A percentile compares a stretch with the other conserved stretches of the same genome.
Conservation (phyloP, 495 filamentous ascomycete species). For the Penicillium lividum region DNA sequence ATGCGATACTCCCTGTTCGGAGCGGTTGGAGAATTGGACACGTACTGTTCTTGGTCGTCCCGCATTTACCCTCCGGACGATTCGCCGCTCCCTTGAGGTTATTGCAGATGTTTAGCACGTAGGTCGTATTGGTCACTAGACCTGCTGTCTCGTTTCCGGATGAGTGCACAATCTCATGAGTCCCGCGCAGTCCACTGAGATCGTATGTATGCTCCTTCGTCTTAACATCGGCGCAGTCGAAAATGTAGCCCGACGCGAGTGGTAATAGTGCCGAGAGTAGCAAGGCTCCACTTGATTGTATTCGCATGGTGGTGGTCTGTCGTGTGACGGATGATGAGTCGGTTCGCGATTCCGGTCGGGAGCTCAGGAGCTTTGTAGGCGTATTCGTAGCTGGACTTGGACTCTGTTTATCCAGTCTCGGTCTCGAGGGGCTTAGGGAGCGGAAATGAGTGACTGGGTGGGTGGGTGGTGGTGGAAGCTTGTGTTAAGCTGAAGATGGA, state of each 20-base stretch:
- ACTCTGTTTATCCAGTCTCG: neutral
- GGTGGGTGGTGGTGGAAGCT: conserved; percentile 1
- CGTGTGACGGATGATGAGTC: neutral
- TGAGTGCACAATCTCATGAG: conserved; percentile 68
- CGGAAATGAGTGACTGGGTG: conserved; percentile 8
- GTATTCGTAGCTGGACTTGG: neutral
- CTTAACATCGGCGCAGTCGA: conserved; percentile 65
- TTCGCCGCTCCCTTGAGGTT: conserved; percentile 57
- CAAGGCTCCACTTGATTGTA: conserved; percentile 33
- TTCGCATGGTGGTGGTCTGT: conserved; percentile 37
- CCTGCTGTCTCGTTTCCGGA: conserved; percentile 42
- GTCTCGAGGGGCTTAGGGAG: neutral
- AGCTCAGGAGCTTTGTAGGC: conserved; percentile 1
- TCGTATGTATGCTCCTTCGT: conserved; percentile 62
- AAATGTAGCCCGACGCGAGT: conserved; percentile 44
- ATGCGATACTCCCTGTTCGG: too few relatives aligned
- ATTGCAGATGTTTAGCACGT: conserved; percentile 83
- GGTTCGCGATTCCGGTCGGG: neutral
- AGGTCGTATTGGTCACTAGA: conserved; percentile 68
- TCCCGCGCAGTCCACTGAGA: conserved; percentile 65
- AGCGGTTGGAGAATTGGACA: neutral
- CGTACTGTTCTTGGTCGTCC: conserved; percentile 52
- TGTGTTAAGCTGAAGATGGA: conserved; percentile 15
- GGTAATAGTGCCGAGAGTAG: conserved; percentile 50
- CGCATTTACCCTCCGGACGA: conserved; percentile 63